These are phyloP conservation scores for Davidsoniella neocaledoniae DNA, from an alignment of 2,329 filamentous ascomycete species.

Conservation along the genomic window DNA sequence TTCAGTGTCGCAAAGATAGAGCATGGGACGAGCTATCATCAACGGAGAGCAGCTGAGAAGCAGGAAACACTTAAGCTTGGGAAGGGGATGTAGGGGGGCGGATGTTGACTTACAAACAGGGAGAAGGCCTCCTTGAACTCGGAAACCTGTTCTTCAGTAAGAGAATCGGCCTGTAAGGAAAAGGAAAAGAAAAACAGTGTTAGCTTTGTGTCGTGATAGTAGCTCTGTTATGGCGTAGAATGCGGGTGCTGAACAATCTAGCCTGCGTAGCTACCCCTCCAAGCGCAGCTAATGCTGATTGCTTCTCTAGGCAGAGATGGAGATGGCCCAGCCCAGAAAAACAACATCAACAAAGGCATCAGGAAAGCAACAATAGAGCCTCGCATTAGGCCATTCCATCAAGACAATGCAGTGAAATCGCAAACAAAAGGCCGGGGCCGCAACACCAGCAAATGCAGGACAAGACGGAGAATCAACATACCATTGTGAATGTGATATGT, in stretches of 20 bases:
- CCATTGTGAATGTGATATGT: constrained; percentile 10
- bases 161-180: constrained; percentile 67
- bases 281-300: no score
- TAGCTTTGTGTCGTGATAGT: not conserved
- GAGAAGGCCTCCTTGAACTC: constrained; percentile 99
- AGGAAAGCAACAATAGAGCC: no score
- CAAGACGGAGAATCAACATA: not conserved
- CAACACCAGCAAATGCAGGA: not conserved
- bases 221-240: no score
- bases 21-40: not conserved
- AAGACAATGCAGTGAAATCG: not conserved
- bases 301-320: no score
- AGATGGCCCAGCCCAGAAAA: no score
- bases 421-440: not conserved
- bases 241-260: no score
- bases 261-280: no score
- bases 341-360: no score
- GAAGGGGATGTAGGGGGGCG: not conserved
- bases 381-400: no score
- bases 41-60: not conserved
- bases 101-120: constrained; percentile 66
- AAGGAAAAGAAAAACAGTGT: not conserved
- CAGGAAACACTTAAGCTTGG: constrained; percentile 1
- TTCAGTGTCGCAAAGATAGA: not conserved
- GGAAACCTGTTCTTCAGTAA: constrained; percentile 99